These are phyloP conservation scores for Penicillium sp. DNA, from an alignment of 2,329 filamentous ascomycete genomes.

Conservation along the genomic window DNA sequence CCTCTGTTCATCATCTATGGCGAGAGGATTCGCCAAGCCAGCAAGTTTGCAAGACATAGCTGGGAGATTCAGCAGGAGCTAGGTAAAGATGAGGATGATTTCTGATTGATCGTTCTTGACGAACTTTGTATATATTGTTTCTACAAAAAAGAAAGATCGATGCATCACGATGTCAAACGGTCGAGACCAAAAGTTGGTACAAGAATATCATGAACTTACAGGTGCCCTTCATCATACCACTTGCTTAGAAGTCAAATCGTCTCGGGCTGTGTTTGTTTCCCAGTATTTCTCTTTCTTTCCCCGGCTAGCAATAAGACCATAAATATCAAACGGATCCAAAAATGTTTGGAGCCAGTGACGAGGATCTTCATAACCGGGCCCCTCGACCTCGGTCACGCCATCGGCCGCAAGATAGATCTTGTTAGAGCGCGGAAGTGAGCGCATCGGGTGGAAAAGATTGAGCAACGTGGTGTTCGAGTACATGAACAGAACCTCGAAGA, in stretches of 20 bases:
- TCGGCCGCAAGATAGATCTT: conserved; percentile 55
- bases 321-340: conserved; percentile 47
- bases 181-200: too few relatives aligned
- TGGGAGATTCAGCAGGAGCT: conserved; percentile 28
- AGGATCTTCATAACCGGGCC: conserved; percentile 53
- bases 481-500: conserved; percentile 57
- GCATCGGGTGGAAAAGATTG: conserved; percentile 56
- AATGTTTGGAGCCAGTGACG: conserved; percentile 48
- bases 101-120: background rate
- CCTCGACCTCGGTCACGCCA: conserved; percentile 54
- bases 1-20: conserved; percentile 43
- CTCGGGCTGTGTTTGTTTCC: conserved; percentile 26
- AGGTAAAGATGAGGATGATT: conserved; percentile 25
- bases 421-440: conserved; percentile 51
- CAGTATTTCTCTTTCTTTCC: conserved; percentile 44
- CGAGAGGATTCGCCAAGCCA: conserved; percentile 37
- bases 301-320: conserved; percentile 36
- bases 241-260: background rate
- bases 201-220: too few relatives aligned
- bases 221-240: background rate
- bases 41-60: conserved; percentile 41
- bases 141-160: too few relatives aligned
- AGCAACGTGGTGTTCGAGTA: conserved; percentile 53
- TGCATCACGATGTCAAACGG: too few relatives aligned
- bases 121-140: background rate